Conservation (phyloP, 768 basidiomycete genomes). For the Solioccasus polychromus region DNA sequence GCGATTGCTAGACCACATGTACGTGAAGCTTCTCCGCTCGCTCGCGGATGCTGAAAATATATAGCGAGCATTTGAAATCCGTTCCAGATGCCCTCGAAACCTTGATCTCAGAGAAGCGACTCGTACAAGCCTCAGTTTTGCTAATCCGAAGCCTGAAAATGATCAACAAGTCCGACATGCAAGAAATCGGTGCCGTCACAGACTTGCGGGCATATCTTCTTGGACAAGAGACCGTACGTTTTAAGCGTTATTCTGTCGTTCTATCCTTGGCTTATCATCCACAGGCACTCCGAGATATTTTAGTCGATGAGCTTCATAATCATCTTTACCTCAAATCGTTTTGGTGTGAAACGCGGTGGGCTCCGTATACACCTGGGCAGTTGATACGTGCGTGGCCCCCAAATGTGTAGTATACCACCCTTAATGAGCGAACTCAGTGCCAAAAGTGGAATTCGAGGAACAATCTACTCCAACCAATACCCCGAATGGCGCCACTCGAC, state of each 20-base stretch:
- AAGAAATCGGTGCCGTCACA: slow-evolving; percentile 91
- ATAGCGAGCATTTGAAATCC: slow-evolving; percentile 83
- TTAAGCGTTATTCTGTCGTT: neutral
- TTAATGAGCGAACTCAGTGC: slow-evolving; percentile 43
- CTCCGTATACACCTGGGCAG: slow-evolving; percentile 78
- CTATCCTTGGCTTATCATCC: slow-evolving; percentile 8
- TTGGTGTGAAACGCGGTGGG: slow-evolving; percentile 94
- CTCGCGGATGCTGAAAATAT: slow-evolving; percentile 15
- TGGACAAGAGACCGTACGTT: slow-evolving; percentile 80
- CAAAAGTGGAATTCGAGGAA: slow-evolving; percentile 62
- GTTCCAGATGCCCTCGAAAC: slow-evolving; percentile 92
- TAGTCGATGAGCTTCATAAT: slow-evolving; percentile 92
- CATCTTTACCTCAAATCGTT: slow-evolving; percentile 97
- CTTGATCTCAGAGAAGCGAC: slow-evolving; percentile 92
- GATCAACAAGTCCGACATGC: slow-evolving; percentile 89
- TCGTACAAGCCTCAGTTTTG: slow-evolving; percentile 84
- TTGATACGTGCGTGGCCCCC: slow-evolving; percentile 53
- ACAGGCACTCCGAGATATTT: slow-evolving; percentile 87
- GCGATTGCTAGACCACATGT: slow-evolving; percentile 93
- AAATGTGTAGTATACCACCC: slow-evolving; percentile 1
- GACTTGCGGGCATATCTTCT: slow-evolving; percentile 84
- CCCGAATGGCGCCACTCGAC: slow-evolving; percentile 19
- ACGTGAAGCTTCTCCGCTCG: slow-evolving; percentile 27
- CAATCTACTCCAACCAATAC: slow-evolving; percentile 32
- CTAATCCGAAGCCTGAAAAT: slow-evolving; percentile 86